Evolutionary conservation across 495 filamentous ascomycete genomes (phyloP).

Genomic region (Aspergillus haitiensis): DNA sequence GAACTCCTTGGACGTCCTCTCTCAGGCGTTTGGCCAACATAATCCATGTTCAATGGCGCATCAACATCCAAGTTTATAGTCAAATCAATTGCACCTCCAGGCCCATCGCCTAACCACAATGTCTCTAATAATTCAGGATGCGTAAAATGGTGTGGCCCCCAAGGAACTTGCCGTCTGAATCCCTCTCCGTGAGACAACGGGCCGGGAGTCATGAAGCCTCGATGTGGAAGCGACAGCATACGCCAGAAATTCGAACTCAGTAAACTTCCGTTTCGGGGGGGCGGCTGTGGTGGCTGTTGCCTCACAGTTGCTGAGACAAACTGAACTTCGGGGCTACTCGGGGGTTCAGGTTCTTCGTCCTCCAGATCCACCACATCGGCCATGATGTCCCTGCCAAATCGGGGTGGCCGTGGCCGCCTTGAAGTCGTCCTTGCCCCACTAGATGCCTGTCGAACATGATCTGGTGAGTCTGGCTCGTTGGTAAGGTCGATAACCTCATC

Average conservation of each 20-base stretch:
- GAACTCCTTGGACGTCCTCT: conserved; percentile 41
- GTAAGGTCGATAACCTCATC: conserved; percentile 58
- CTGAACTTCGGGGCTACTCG: conserved; percentile 43
- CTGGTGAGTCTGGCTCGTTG: conserved; percentile 45
- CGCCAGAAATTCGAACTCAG: conserved; percentile 8
- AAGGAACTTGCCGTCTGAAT: conserved; percentile 23
- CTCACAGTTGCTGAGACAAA: conserved; percentile 34
- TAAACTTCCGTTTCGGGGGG: neutral
- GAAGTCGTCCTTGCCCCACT: conserved; percentile 9
- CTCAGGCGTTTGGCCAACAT: conserved; percentile 26
- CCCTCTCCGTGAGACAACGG: conserved; percentile 9
- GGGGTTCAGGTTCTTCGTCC: conserved; percentile 23
- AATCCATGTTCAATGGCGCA: neutral
- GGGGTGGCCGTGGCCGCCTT: conserved; percentile 27
- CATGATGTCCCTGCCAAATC: conserved; percentile 39
- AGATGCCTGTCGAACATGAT: conserved; percentile 15
- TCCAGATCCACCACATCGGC: conserved; percentile 42
- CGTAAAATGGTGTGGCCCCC: conserved; percentile 6
- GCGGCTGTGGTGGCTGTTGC: conserved; percentile 17
- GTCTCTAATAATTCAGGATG: conserved; percentile 21
- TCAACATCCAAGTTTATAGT: conserved; percentile 32
- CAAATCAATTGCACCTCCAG: conserved; percentile 21
- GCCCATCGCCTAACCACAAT: conserved; percentile 23
- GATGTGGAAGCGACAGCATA: conserved; percentile 7
- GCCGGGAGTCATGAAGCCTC: neutral